Percentiles rank a stretch among this genome's conserved stretches.
phyloP scores from a whole-genome alignment of 2,329 filamentous ascomycete species.

The Hypoxylon sp. region DNA sequence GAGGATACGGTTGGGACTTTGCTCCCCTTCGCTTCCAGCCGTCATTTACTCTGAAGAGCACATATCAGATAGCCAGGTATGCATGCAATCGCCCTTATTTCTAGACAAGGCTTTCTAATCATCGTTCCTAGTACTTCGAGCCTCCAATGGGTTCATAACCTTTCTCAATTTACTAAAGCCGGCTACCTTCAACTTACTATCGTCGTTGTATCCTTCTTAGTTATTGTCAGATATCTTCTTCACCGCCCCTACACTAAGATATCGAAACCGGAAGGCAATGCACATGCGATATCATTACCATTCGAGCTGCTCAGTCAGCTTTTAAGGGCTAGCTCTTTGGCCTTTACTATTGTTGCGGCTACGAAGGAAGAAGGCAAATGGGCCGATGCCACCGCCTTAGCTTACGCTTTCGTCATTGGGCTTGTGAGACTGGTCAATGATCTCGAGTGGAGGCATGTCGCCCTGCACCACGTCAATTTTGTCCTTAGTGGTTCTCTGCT shows the following conservation, averaged over 20 bases:
- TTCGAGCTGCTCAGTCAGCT: conserved; percentile 56
- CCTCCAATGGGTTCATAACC: conserved; percentile 51
- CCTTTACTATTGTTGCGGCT: conserved; percentile 51
- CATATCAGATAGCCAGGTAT: conserved; percentile 19
- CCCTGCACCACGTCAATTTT: conserved; percentile 60
- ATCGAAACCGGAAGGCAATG: conserved; percentile 44
- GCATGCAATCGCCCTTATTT: conserved; percentile 11
- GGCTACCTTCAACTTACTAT: conserved; percentile 52
- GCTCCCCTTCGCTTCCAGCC: conserved; percentile 46
- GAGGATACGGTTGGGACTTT: conserved; percentile 50
- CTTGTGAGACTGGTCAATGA: conserved; percentile 53
- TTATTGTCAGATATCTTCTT: conserved; percentile 48
- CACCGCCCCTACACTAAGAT: conserved; percentile 45
- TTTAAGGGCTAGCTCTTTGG: conserved; percentile 51
- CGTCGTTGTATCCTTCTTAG: conserved; percentile 50
- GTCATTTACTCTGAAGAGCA: conserved; percentile 40
- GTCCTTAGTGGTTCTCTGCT: conserved; percentile 51
- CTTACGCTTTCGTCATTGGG: conserved; percentile 56
- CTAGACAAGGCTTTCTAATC: conserved; percentile 12
- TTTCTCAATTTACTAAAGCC: conserved; percentile 52
- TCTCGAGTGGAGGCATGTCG: conserved; percentile 55
- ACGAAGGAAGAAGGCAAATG: conserved; percentile 47
- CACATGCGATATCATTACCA: conserved; percentile 51
- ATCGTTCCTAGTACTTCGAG: conserved; percentile 10
- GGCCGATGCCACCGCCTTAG: conserved; percentile 49